Base-by-base conservation (phyloP, 768 basidiomycete species). In the Tricholoma flavovirens region DNA sequence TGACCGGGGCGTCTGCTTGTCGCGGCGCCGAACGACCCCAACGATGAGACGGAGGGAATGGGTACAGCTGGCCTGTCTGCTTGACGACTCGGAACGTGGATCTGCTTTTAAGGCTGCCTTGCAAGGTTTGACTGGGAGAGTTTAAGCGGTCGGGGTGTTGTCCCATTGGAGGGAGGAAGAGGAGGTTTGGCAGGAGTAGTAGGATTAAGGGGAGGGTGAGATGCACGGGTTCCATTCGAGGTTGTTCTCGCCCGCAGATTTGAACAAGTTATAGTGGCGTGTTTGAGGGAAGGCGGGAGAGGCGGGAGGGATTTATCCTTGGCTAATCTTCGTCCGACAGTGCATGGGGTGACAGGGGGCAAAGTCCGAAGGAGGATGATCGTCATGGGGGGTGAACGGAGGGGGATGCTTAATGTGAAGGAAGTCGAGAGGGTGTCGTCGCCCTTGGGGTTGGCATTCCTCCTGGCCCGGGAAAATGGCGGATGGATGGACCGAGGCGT, bases 41-140 rank as follows among this genome's bases (percentile, higher is more conserved):
- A 11, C 11, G 21, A 36, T 6, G 66, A 66, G 12, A 70, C 53
- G 15, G 62, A 54, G 52, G 72, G 69, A 2, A 71, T 72, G 19
- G 75, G 73, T 2, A 73, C 72, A 11, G 73, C 66, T 0, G 72
- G 59, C 8, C 71, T 62, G 51, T 75, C 74, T 3, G 68, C 67
- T 32, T 9, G 33, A 21, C 56, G 52, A 6, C 60, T 50, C 29
- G 38, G 15, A 58, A 63, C 17, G 49, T 8, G 69, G 69, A 17
- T 17, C 65, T 63, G 12, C 69, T 71, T 56, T 48, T 58, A 10
- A 51, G 57, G 14, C 64, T 59, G 43, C 67, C 59, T 21, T 60
- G n/a, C n/a, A n/a, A 57, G 11, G 62, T 36, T n/a, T n/a, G n/a
- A n/a, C n/a, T n/a, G n/a, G n/a, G n/a, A n/a, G n/a, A n/a, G n/a